Conservation (phyloP, 192 early-diverging fungal genomes). For the Rhizophagus prolifer region DNA sequence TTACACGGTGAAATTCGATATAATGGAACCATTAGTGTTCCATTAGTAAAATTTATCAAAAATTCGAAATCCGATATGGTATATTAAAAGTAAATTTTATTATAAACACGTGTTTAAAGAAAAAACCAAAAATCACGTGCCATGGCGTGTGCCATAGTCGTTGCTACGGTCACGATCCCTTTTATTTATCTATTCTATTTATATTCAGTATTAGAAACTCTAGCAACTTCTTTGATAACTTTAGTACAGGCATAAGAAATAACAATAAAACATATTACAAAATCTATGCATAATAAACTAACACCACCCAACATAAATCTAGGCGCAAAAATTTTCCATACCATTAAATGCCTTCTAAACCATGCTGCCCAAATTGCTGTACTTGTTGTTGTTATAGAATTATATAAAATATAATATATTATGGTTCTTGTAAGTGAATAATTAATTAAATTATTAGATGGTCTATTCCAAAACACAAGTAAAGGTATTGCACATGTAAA, state of each 20-base stretch:
- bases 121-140: no score
- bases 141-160: no score
- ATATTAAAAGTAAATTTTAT: no score
- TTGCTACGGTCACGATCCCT: no score
- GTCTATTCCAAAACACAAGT: conserved; percentile 55
- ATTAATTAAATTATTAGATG: conserved; percentile 37
- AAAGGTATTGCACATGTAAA: conserved; percentile 56
- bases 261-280: conserved; percentile 31
- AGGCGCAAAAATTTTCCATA: conserved; percentile 97
- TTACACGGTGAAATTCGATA: no score
- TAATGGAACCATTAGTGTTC: no score
- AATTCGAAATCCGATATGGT: no score
- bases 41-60: no score
- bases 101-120: no score
- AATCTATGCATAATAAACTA: conserved; percentile 36
- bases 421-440: conserved; percentile 44
- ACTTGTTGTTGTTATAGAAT: conserved; percentile 43
- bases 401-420: conserved; percentile 49
- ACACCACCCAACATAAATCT: conserved; percentile 68
- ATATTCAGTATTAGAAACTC: not conserved
- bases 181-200: no score
- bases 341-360: conserved; percentile 90
- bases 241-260: conserved; percentile 11
- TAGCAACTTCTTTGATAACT: conserved; percentile 1
- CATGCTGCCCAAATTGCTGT: conserved; percentile 60